Evolutionary conservation across 768 basidiomycete species (phyloP), one percentile per base, ranked within the genome.

Genomic region (Neoboletus brunneissimus): DNA sequence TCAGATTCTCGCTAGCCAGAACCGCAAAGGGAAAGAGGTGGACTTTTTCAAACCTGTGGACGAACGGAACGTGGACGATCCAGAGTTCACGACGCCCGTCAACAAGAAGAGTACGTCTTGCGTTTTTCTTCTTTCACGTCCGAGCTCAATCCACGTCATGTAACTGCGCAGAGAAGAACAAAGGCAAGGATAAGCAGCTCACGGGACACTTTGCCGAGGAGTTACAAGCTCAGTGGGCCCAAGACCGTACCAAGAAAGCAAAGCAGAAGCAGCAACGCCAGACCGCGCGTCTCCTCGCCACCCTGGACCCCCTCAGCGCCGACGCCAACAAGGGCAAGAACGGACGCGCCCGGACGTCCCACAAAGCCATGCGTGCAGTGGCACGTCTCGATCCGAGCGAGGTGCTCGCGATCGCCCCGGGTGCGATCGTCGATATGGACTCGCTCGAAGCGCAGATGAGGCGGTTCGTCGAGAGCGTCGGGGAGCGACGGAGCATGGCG

Each of bases 231-330:
- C 86, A 84, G 56, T 97, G 93, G 93, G 81, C 84, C 44, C 80
- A 81, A 46, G 95, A 98, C 66, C 90, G 93, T 2, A 73, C 77
- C 50, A 88, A 86, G 75, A 98, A 97, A 68, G 91, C 91, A 0
- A 84, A 86, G 54, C 69, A 76, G 65, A 96, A 92, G 68, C 79
- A 75, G 2, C 76, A 79, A 16, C 85, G 92, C 0, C 79, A 76
- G 1, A 70, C 80, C 4, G 84, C 79, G 16, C 81, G 81, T 12
- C 73, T 87, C 2, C 75, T 80, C 18, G 74, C 74, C 0, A 83
- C 83, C 13, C 76, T 85, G 2, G 89, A 94, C 63, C 87, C 87
- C 0, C 70, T 85, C n/a, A 61, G 77, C 8, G 60, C 45, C 18
- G 45, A 46, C 27, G 27, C 27, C 27, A 9, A 44, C 10, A 27